Conservation (phyloP, 345 rosid species). For the Theobroma cacao region DNA sequence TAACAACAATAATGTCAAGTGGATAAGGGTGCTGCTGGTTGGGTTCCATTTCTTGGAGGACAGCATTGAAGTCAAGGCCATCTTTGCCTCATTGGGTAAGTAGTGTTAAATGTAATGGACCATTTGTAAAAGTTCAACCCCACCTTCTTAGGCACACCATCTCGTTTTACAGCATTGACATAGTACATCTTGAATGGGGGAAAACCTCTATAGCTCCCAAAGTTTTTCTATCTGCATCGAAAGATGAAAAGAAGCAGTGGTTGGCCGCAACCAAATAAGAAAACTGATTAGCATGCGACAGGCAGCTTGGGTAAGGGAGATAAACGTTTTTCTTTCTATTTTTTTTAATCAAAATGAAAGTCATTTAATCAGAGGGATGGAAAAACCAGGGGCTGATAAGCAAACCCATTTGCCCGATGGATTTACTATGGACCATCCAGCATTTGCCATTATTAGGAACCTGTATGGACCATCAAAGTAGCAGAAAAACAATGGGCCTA, state of each 20-base stretch:
- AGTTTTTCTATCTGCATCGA: background rate
- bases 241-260: background rate
- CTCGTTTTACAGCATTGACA: background rate
- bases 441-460: constrained; percentile 3
- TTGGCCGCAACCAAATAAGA: background rate
- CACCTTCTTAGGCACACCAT: background rate
- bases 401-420: background rate
- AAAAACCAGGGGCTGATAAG: constrained; percentile 10
- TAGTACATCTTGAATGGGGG: background rate
- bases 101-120: too few relatives aligned
- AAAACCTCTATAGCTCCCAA: background rate
- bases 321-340: background rate
- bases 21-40: background rate
- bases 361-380: background rate
- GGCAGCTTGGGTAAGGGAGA: background rate
- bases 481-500: background rate
- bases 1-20: background rate
- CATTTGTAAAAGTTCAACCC: background rate
- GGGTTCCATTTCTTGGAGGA: background rate
- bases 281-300: background rate
- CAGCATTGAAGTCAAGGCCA: background rate
- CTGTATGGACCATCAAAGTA: background rate
- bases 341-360: background rate
- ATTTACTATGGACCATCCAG: constrained; percentile 1
- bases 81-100: background rate